Evolutionary conservation across 139 green algal genomes (phyloP).

Genomic region (Chlorella sp.): DNA sequence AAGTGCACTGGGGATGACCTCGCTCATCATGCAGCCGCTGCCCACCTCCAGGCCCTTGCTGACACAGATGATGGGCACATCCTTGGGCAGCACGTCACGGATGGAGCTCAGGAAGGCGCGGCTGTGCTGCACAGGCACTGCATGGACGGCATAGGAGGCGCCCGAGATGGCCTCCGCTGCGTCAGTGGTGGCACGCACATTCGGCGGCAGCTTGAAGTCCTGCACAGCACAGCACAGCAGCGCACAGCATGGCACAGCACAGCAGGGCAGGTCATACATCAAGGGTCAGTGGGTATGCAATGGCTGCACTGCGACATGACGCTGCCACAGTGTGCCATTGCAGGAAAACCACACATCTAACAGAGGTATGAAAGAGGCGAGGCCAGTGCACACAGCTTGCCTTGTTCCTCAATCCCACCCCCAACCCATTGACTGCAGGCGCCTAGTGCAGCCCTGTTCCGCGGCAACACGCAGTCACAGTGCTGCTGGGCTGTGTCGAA

Average conservation of each 20-base stretch:
- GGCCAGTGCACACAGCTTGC: too few relatives aligned
- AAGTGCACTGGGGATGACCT: slow-evolving; percentile 83
- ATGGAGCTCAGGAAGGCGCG: slow-evolving; percentile 72
- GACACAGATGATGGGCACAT: slow-evolving; percentile 88
- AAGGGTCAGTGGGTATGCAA: neutral
- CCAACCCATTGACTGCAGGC: too few relatives aligned
- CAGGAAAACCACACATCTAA: neutral
- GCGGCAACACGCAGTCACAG: neutral
- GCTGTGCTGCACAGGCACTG: slow-evolving; percentile 89
- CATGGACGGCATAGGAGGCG: slow-evolving; percentile 84
- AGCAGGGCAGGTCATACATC: neutral
- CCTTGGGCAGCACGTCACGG: slow-evolving; percentile 63
- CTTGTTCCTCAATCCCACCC: too few relatives aligned
- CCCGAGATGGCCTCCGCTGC: slow-evolving; percentile 62
- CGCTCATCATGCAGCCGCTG: slow-evolving; percentile 83
- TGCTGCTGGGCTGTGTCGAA: neutral
- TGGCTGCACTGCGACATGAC: neutral
- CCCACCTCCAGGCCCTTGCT: slow-evolving; percentile 74
- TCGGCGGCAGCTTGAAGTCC: slow-evolving; percentile 75
- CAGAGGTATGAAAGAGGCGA: neutral
- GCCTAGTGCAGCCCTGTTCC: neutral
- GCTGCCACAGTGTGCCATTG: neutral
- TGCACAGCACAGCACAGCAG: slow-evolving; percentile 16
- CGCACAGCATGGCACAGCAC: slow-evolving; percentile 6
- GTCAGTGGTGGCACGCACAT: slow-evolving; percentile 76